Base-by-base conservation (phyloP, 176 grass and related monocot genomes). In the Elaeis guineensis region DNA sequence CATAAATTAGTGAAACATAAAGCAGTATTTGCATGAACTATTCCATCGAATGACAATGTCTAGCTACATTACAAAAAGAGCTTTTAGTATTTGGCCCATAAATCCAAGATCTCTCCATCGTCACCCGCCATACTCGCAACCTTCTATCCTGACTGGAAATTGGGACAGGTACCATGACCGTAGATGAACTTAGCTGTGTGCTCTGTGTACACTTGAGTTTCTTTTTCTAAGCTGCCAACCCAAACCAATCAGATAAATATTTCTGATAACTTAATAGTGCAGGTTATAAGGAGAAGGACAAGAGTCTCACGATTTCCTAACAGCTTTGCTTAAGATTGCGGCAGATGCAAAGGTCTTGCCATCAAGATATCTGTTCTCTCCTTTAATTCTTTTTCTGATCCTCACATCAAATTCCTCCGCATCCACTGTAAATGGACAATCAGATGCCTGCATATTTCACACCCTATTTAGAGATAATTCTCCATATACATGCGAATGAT, bases 101-200 rank as follows among this genome's bases (percentile, higher is more conserved):
- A 44, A 44, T 44, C 35, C 35, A 44, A 44, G 35, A 44, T 44
- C 35, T 14, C 11, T 44, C 35, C 35, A 44, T 12, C 35, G 12
- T 2, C 35, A 9, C 1, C 35, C 35, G 14, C 9, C 35, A 44
- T 14, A 2, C 11, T 44, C 35, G 14, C 35, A 44, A 14, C 11
- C 35, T 44, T 44, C 17, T 29, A 28, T 17, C 25, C 16, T 7
- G 58, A 60, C 25, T 17, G 28, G 16, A 60, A 29, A 16, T 60
- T 60, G 58, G 4, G 24, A 21, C 25, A 60, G 60, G 18, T 72
- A 6, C 69, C 58, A 54, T 54, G 57, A 12, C 69, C 58, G 53
- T 72, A 72, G 24, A 72, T 72, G 69, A 72, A 72, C 69, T 72
- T 72, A 9, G 69, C 69, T 1, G 57, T 21, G 57, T 25, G 57